A percentile compares a stretch with the other conserved stretches of the same genome.
These are phyloP conservation scores for Mycena floridula DNA, from an alignment of 768 basidiomycete genomes.

Conservation along the genomic window DNA sequence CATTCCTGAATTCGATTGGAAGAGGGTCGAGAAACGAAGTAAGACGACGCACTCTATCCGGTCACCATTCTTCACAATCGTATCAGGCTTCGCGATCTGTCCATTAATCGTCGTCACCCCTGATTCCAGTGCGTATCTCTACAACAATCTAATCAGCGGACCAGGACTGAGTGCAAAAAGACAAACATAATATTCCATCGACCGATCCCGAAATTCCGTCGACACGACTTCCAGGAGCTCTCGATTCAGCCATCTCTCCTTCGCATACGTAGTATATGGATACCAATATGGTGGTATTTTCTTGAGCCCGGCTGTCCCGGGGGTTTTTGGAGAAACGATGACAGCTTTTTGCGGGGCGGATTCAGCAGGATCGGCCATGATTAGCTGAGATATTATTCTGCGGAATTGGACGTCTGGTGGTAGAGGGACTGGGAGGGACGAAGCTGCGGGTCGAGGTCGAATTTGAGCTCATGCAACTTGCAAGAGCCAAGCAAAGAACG, in stretches of 20 bases:
- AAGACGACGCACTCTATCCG: slow-evolving; percentile 67
- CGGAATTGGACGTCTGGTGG: no score
- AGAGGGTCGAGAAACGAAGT: not conserved
- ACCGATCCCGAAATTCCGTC: slow-evolving; percentile 90
- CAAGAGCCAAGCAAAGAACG: no score
- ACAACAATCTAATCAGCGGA: slow-evolving; percentile 8
- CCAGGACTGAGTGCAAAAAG: not conserved
- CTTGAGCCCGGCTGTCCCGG: slow-evolving; percentile 45
- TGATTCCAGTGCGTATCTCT: slow-evolving; percentile 50
- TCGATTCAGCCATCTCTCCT: slow-evolving; percentile 82
- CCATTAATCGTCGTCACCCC: slow-evolving; percentile 97
- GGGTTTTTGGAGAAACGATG: not conserved
- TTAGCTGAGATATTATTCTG: no score
- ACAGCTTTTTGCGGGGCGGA: no score
- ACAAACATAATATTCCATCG: slow-evolving; percentile 93
- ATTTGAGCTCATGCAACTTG: no score
- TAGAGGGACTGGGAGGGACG: no score
- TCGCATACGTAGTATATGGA: slow-evolving; percentile 90
- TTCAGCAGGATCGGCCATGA: no score
- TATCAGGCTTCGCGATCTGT: slow-evolving; percentile 72
- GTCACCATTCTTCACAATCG: slow-evolving; percentile 81
- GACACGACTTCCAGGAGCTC: slow-evolving; percentile 89
- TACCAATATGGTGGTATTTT: slow-evolving; percentile 84
- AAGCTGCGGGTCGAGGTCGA: no score
- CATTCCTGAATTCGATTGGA: slow-evolving; percentile 49